Conservation (phyloP, 371 early-diverging fungal genomes). For the Smittium culicis region DNA sequence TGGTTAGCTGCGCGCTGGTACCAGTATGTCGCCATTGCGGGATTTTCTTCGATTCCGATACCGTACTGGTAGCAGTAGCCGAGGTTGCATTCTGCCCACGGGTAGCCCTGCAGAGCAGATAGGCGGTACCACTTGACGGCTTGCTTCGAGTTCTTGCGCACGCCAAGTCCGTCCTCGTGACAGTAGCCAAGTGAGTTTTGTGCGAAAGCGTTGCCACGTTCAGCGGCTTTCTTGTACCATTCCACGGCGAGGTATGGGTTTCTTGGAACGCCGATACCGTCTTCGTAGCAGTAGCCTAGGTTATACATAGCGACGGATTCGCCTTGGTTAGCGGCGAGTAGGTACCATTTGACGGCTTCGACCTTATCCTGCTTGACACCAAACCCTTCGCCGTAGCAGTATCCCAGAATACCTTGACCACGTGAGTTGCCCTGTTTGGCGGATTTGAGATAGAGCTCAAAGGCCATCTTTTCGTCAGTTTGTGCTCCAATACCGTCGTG, state of each 20-base stretch:
- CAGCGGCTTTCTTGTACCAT: conserved; percentile 53
- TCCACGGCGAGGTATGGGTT: conserved; percentile 42
- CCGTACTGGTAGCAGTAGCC: conserved; percentile 76
- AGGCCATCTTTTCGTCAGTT: conserved; percentile 40
- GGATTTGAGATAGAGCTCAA: conserved; percentile 44
- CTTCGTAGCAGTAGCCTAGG: conserved; percentile 66
- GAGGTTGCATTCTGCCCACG: conserved; percentile 65
- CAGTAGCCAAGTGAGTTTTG: conserved; percentile 64
- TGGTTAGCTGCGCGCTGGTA: conserved; percentile 61
- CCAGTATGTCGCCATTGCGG: conserved; percentile 54
- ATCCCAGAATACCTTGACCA: conserved; percentile 58
- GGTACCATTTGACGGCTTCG: conserved; percentile 51
- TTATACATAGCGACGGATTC: conserved; percentile 62
- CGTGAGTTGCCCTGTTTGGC: conserved; percentile 49
- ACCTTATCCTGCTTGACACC: conserved; percentile 47
- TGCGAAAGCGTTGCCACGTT: conserved; percentile 59
- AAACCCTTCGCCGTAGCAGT: conserved; percentile 67
- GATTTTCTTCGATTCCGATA: conserved; percentile 51
- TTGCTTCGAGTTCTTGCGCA: conserved; percentile 36
- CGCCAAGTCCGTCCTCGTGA: conserved; percentile 62
- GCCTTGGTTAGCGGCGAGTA: conserved; percentile 40
- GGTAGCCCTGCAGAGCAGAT: conserved; percentile 51
- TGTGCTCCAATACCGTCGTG: conserved; percentile 51
- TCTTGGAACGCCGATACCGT: conserved; percentile 52
- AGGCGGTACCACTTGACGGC: conserved; percentile 57